Conservation (phyloP, 352 stramenopile species). For the Globisporangium yorkense region DNA sequence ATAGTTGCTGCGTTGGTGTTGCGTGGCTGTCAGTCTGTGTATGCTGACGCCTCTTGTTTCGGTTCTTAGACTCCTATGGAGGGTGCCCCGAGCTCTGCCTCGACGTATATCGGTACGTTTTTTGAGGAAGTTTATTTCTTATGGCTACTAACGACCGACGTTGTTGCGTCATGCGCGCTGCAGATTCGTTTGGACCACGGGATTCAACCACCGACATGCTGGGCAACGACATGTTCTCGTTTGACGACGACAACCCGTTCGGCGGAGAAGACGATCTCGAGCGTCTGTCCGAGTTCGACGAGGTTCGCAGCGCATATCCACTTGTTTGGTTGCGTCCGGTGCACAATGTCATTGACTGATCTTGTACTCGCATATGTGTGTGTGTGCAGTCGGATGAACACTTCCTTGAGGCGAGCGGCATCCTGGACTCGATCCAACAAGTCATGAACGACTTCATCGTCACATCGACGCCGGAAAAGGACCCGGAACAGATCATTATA, state of each 20-base stretch:
- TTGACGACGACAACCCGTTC: conserved; percentile 36
- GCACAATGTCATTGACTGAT: neutral
- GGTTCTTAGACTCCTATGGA: conserved; percentile 7
- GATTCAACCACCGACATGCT: conserved; percentile 27
- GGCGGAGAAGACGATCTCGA: conserved; percentile 50
- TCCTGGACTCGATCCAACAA: conserved; percentile 78
- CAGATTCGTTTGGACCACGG: conserved; percentile 39
- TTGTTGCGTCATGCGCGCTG: conserved; percentile 9
- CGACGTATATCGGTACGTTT: conserved; percentile 18
- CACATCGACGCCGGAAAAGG: conserved; percentile 18
- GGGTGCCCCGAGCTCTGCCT: conserved; percentile 27
- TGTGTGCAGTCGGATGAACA: conserved; percentile 48
- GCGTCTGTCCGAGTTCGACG: conserved; percentile 65
- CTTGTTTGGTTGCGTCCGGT: neutral
- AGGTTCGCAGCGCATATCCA: conserved; percentile 22
- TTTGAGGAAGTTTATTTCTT: neutral
- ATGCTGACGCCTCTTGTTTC: neutral
- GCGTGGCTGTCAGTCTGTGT: too few relatives aligned
- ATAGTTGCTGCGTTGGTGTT: neutral
- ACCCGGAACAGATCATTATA: conserved; percentile 53
- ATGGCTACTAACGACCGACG: neutral
- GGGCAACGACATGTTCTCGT: conserved; percentile 29
- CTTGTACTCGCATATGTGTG: neutral
- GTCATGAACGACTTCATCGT: conserved; percentile 64
- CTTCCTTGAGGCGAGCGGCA: conserved; percentile 68